Conservation (phyloP, 257 asterid species). For the Eustoma russellianum region DNA sequence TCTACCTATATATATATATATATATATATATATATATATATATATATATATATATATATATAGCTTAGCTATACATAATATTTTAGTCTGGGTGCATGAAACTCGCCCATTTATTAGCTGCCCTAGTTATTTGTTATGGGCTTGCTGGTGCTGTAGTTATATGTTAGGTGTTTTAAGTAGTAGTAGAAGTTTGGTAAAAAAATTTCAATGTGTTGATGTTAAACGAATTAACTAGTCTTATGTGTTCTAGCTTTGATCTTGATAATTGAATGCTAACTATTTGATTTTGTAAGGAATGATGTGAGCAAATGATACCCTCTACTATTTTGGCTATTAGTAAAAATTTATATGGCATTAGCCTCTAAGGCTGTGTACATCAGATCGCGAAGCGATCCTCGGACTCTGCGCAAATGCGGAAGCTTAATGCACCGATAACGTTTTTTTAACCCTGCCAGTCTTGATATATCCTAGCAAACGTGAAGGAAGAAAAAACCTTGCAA, state of each 20-base stretch:
- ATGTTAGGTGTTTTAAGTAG: conserved; percentile 30
- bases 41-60: too few species aligned
- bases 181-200: conserved; percentile 27
- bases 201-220: conserved; percentile 25
- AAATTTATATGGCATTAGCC: not conserved
- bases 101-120: conserved; percentile 30
- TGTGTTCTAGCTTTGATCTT: conserved; percentile 31
- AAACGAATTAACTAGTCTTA: conserved; percentile 26
- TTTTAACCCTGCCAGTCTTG: not conserved
- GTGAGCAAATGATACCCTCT: conserved; percentile 1
- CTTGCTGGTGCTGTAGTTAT: conserved; percentile 20
- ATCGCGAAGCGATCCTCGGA: too few species aligned
- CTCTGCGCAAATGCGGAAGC: too few species aligned
- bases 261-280: conserved; percentile 35
- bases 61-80: conserved; percentile 14
- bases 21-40: too few species aligned
- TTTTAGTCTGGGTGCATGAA: conserved; percentile 31
- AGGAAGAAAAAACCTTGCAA: not conserved
- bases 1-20: too few species aligned
- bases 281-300: conserved; percentile 28
- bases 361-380: too few species aligned
- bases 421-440: too few species aligned
- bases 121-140: conserved; percentile 25
- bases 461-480: not conserved
- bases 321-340: conserved; percentile 1